These are phyloP conservation scores for Rhinocladiella mackenziei DNA, from an alignment of 2,329 filamentous ascomycete species.

Conservation along the genomic window DNA sequence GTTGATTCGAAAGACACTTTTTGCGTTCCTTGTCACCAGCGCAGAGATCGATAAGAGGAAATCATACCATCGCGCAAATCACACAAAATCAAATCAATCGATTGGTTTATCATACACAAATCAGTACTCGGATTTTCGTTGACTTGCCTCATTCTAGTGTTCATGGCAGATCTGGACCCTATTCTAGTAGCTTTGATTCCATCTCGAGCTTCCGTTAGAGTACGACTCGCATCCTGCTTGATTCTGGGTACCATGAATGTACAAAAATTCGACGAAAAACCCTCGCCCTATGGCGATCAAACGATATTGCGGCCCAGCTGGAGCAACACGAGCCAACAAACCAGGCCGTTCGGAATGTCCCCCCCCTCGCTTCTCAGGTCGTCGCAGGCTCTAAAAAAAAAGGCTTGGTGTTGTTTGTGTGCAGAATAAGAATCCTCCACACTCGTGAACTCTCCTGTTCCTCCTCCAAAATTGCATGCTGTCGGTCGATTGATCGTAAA, in stretches of 20 bases:
- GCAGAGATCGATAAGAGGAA: too few species aligned
- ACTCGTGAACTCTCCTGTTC: conserved; percentile 9
- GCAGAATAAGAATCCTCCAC: conserved; percentile 11
- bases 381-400: conserved; percentile 10
- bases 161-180: not conserved
- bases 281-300: not conserved
- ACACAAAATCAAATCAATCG: too few species aligned
- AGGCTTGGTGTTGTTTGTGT: conserved; percentile 7
- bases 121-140: not conserved
- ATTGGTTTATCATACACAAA: too few species aligned
- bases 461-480: conserved; percentile 15
- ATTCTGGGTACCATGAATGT: conserved; percentile 20
- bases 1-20: too few species aligned
- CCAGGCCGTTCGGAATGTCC: not conserved
- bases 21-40: too few species aligned
- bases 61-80: too few species aligned
- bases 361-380: not conserved
- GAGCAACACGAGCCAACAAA: not conserved
- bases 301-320: not conserved
- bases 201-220: not conserved
- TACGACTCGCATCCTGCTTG: conserved; percentile 12
- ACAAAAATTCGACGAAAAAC: conserved; percentile 12
- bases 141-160: not conserved
- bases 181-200: not conserved
- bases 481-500: conserved; percentile 21